Evolutionary conservation across 2,329 filamentous ascomycete genomes (phyloP).

Genomic region (Colletotrichum lentis): DNA sequence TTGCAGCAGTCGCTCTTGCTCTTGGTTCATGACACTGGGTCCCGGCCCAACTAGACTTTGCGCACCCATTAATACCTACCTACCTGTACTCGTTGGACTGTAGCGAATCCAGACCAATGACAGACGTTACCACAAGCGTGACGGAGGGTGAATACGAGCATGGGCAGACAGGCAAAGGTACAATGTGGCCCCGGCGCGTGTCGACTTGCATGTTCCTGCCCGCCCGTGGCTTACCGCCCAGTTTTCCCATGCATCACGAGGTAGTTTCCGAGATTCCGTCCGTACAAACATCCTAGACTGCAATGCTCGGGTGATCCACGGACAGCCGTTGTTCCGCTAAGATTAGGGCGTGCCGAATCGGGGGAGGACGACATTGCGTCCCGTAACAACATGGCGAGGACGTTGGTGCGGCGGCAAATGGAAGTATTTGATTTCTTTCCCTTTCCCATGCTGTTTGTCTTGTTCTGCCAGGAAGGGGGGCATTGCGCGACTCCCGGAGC

Average conservation of each 20-base stretch:
- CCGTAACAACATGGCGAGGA: conserved; percentile 19
- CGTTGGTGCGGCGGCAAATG: conserved; percentile 9
- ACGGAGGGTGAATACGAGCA: conserved; percentile 20
- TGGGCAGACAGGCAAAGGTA: conserved; percentile 16
- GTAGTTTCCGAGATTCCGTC: conserved; percentile 1
- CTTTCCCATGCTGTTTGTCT: background rate
- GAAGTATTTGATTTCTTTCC: background rate
- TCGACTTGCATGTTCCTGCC: conserved; percentile 30
- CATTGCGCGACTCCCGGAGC: background rate
- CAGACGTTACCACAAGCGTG: conserved; percentile 13
- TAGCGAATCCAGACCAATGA: conserved; percentile 11
- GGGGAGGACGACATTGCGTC: conserved; percentile 22
- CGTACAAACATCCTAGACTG: background rate
- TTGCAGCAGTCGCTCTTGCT: background rate
- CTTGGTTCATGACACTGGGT: conserved; percentile 1
- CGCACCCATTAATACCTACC: conserved; percentile 9
- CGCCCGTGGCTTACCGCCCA: conserved; percentile 19
- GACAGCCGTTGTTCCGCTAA: conserved; percentile 8
- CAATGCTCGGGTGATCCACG: conserved; percentile 24
- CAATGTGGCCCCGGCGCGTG: conserved; percentile 16
- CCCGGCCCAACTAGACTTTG: conserved; percentile 14
- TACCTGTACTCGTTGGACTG: background rate
- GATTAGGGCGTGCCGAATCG: conserved; percentile 25
- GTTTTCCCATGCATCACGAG: conserved; percentile 9
- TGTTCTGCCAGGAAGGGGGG: background rate